Evolutionary conservation across 345 rosid species (phyloP).

Genomic region (Geranium brycei): DNA sequence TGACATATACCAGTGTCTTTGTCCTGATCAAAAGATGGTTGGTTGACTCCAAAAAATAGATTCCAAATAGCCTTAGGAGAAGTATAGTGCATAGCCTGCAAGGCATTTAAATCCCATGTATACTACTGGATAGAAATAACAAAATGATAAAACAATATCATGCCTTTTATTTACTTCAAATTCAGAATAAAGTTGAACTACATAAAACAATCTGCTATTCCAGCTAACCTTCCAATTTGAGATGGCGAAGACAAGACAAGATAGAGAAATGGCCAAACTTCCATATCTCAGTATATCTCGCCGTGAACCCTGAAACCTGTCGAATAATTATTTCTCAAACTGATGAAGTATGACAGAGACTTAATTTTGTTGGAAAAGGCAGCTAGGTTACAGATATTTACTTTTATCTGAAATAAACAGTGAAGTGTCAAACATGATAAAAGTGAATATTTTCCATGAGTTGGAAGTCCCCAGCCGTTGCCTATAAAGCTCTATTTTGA

Average conservation of each 20-base stretch:
- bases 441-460: not conserved
- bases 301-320: slow-evolving; percentile 93
- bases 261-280: slow-evolving; percentile 66
- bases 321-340: slow-evolving; percentile 58
- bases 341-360: not conserved
- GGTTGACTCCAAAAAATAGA: slow-evolving; percentile 44
- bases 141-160: not conserved
- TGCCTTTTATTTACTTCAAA: not conserved
- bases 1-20: slow-evolving; percentile 26
- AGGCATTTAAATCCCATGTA: not conserved
- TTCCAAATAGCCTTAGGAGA: slow-evolving; percentile 90
- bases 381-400: not conserved
- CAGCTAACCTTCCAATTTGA: slow-evolving; percentile 66
- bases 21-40: slow-evolving; percentile 33
- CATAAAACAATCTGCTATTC: not conserved
- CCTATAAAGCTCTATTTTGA: not conserved
- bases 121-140: not conserved
- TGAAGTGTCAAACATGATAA: not conserved
- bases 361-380: not conserved
- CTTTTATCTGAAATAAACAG: not conserved
- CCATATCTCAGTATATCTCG: slow-evolving; percentile 73
- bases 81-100: slow-evolving; percentile 86
- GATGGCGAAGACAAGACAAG: slow-evolving; percentile 48
- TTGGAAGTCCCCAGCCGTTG: not conserved
- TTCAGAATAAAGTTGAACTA: not conserved